Evolutionary conservation across 352 stramenopile genomes (phyloP), one percentile per base, ranked within the genome.

Genomic region (Pythium brassicae): DNA sequence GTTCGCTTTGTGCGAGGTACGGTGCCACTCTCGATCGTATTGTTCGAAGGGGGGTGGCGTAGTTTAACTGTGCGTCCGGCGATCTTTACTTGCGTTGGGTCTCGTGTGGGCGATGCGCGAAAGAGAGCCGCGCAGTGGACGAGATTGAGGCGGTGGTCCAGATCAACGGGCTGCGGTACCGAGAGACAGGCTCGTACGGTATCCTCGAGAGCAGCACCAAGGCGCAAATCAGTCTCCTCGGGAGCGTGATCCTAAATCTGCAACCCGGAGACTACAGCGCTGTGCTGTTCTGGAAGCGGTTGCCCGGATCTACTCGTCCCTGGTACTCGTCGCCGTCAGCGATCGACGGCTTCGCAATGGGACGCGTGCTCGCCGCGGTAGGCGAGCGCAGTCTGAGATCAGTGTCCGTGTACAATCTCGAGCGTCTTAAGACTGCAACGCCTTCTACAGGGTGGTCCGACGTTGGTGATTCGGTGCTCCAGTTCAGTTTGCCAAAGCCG

Each of bases 261-360:
- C 26, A 83, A 20, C 78, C 83, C 15, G 83, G 83, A 4, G 76
- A 90, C 55, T 88, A 84, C 55, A 86, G 59, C 27, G 63, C 71
- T 14, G 63, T 75, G 20, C 53, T 92, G 9, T 77, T 72, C 20
- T 92, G 83, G 83, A 88, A 79, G 39, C 61, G 73, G 8, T 39
- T 86, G 12, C 1, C 54, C 10, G 61, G 66, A 1, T 89, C 78
- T 11, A 72, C 62, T 53, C 75, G 80, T n/a, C 62, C 63, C 2
- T 92, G 80, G 83, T 84, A 78, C 67, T 89, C 78, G 0, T 66
- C 65, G 4, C 73, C 83, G 0, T 73, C 69, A 46, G 69, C 73
- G 2, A 48, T 87, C 23, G 83, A 92, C 50, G 83, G 83, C 0
- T 92, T 90, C 66, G 72, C 72, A 1, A 89, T 86, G 78, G 80